phyloP scores from a whole-genome alignment of 2,329 filamentous ascomycete genomes.

The Cercospora beticola region DNA sequence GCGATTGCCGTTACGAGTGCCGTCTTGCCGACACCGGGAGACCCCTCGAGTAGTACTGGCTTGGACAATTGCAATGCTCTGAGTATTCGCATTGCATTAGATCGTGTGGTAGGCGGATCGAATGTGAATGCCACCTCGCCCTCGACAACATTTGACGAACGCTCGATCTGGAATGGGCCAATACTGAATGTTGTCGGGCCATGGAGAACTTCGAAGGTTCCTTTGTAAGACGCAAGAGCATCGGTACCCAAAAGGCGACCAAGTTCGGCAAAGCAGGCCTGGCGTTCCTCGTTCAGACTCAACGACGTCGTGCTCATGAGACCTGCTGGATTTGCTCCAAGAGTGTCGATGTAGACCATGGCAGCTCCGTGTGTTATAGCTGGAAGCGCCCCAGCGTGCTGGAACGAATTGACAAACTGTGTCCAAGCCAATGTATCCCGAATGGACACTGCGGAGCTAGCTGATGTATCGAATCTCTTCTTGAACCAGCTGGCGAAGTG shows the following conservation, averaged over 20 bases:
- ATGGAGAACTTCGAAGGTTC: slow-evolving; percentile 59
- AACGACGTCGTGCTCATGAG: slow-evolving; percentile 71
- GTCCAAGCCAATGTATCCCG: slow-evolving; percentile 93
- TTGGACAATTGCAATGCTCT: slow-evolving; percentile 85
- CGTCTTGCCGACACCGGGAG: slow-evolving; percentile 97
- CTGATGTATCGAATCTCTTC: slow-evolving; percentile 69
- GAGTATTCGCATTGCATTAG: slow-evolving; percentile 87
- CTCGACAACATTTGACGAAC: not conserved
- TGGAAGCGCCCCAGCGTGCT: slow-evolving; percentile 16
- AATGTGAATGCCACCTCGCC: slow-evolving; percentile 68
- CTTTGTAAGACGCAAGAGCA: slow-evolving; percentile 64
- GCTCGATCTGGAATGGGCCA: slow-evolving; percentile 69
- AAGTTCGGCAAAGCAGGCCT: slow-evolving; percentile 71
- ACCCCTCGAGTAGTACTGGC: slow-evolving; percentile 91
- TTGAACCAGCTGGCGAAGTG: slow-evolving; percentile 94
- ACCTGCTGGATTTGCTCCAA: slow-evolving; percentile 92
- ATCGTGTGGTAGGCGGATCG: slow-evolving; percentile 81
- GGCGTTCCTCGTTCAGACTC: slow-evolving; percentile 69
- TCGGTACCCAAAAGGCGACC: slow-evolving; percentile 65
- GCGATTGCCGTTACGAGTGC: slow-evolving; percentile 86
- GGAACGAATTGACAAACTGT: slow-evolving; percentile 72
- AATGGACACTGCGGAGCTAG: slow-evolving; percentile 78
- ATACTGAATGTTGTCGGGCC: slow-evolving; percentile 60
- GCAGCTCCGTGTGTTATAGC: slow-evolving; percentile 79
- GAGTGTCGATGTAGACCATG: slow-evolving; percentile 92